Evolutionary conservation across 768 basidiomycete genomes (phyloP).

Genomic region (Holtermannia corniformis): DNA sequence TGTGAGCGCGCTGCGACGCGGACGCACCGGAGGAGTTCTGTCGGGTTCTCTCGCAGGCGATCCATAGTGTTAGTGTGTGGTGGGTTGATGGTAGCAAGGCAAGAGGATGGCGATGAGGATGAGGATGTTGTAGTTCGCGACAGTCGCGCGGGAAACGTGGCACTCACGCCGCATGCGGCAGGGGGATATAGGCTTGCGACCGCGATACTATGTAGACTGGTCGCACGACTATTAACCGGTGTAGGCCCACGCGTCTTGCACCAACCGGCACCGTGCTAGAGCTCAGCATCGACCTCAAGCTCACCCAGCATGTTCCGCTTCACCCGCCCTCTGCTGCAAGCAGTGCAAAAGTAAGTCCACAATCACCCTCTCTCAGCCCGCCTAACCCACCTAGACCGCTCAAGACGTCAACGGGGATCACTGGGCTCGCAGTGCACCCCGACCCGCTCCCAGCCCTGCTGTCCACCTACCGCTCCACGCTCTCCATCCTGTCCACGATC

Average conservation of each 20-base stretch:
- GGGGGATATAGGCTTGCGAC: not conserved
- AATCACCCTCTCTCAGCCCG: not conserved
- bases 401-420: slow-evolving; percentile 76
- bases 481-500: slow-evolving; percentile 55
- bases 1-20: not conserved
- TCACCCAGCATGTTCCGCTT: not conserved
- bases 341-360: not conserved
- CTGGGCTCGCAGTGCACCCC: slow-evolving; percentile 72
- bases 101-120: not conserved
- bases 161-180: not conserved
- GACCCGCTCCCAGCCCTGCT: slow-evolving; percentile 71
- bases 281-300: too few relatives aligned
- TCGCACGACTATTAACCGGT: not conserved
- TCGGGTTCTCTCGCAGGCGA: slow-evolving; percentile 31
- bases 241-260: not conserved
- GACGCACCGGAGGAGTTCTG: slow-evolving; percentile 33
- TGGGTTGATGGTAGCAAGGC: not conserved
- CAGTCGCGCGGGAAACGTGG: not conserved
- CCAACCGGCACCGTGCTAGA: too few relatives aligned
- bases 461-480: slow-evolving; percentile 67
- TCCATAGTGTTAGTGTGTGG: slow-evolving; percentile 22
- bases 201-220: not conserved
- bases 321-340: not conserved
- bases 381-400: slow-evolving; percentile 34
- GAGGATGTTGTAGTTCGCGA: too few relatives aligned